Evolutionary conservation across 202 grass and related monocot genomes (phyloP).

Genomic region (Zoysia matrella): DNA sequence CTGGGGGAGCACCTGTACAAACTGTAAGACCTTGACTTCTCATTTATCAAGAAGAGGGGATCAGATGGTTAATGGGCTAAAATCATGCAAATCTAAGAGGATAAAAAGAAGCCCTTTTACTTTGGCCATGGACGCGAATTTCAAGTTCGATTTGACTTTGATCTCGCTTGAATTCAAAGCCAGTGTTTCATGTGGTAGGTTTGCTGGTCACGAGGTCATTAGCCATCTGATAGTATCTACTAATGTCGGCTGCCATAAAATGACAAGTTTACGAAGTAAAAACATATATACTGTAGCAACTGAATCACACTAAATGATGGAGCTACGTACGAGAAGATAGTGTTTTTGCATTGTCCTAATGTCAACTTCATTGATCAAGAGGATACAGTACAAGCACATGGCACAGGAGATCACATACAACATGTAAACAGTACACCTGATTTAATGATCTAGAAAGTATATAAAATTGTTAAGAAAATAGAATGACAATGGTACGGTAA

Average conservation of each 20-base stretch:
- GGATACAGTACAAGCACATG: neutral
- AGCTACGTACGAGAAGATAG: neutral
- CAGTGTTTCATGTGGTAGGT: conserved; percentile 54
- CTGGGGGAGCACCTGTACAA: conserved; percentile 24
- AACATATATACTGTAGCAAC: neutral
- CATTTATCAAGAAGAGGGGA: conserved; percentile 51
- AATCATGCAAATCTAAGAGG: conserved; percentile 6
- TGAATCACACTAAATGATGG: conserved; percentile 13
- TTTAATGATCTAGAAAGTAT: neutral
- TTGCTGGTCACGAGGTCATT: conserved; percentile 46
- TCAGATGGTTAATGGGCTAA: conserved; percentile 43
- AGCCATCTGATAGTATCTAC: conserved; percentile 33
- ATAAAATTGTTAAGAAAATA: conserved; percentile 1
- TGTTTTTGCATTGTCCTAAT: neutral
- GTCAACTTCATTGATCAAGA: neutral
- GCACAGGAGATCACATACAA: neutral
- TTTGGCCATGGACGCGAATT: conserved; percentile 28
- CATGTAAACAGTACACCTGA: neutral
- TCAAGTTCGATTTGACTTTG: conserved; percentile 55
- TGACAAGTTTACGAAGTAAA: conserved; percentile 45
- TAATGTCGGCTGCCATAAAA: conserved; percentile 63
- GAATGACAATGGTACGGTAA: neutral
- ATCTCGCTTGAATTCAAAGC: conserved; percentile 51
- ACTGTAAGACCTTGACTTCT: conserved; percentile 52
- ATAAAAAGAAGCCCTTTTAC: neutral